These are phyloP conservation scores for Rhodotorula toruloides DNA, from an alignment of 768 basidiomycete genomes.

Conservation along the genomic window DNA sequence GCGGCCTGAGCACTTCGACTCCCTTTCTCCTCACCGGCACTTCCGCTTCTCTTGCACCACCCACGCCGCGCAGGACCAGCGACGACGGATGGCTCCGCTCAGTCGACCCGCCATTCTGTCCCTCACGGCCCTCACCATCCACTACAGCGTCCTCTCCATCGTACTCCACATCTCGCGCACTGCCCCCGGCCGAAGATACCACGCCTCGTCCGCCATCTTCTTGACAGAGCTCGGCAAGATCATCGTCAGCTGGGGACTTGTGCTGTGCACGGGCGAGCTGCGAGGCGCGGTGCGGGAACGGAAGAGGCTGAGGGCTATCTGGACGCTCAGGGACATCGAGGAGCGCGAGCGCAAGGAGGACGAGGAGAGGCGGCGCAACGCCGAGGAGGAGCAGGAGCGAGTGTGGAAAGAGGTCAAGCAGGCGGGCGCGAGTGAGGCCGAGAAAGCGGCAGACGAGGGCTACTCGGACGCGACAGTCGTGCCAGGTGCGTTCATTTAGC, in stretches of 20 bases:
- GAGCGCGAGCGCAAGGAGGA: neutral
- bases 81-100: neutral
- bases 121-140: conserved; percentile 60
- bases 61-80: no score
- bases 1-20: no score
- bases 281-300: neutral
- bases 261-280: conserved; percentile 45
- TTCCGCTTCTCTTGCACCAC: no score
- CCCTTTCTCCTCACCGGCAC: no score
- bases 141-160: conserved; percentile 80
- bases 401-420: neutral
- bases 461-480: conserved; percentile 8
- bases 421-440: neutral
- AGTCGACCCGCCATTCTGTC: neutral
- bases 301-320: neutral
- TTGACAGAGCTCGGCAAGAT: conserved; percentile 90
- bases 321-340: neutral
- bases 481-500: neutral
- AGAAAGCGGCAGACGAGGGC: neutral
- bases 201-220: conserved; percentile 83
- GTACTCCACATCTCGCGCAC: conserved; percentile 95
- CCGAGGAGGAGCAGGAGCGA: conserved; percentile 3
- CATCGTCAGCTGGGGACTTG: conserved; percentile 68
- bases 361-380: neutral
- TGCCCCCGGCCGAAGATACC: conserved; percentile 53